phyloP scores from a whole-genome alignment of 371 early-diverging fungal species.

The Capniomyces stellatus region DNA sequence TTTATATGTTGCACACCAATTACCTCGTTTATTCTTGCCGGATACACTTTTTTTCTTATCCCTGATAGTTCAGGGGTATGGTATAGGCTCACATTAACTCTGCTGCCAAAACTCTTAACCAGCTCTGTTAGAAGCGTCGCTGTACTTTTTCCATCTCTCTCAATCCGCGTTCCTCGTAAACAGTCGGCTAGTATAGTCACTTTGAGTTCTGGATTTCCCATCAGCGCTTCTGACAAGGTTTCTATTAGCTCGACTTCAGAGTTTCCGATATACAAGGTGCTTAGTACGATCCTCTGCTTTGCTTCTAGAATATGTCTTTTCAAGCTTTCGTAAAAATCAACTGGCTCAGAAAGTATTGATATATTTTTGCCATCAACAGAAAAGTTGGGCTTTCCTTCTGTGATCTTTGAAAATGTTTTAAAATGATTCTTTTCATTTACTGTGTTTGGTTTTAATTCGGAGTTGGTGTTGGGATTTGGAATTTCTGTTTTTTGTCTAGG shows the following conservation, averaged over 20 bases:
- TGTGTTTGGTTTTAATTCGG: too few species aligned
- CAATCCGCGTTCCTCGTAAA: conserved; percentile 63
- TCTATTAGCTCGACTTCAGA: conserved; percentile 57
- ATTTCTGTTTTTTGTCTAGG: too few species aligned
- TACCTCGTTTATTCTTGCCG: conserved; percentile 76
- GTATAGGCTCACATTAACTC: conserved; percentile 52
- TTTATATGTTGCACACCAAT: conserved; percentile 91
- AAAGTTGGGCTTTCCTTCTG: neutral
- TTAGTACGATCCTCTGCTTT: conserved; percentile 50
- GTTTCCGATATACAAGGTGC: conserved; percentile 77
- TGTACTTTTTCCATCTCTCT: conserved; percentile 36
- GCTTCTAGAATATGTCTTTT: conserved; percentile 38
- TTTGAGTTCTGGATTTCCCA: conserved; percentile 29
- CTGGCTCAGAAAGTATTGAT: conserved; percentile 25
- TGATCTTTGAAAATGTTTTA: neutral
- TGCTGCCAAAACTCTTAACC: conserved; percentile 36
- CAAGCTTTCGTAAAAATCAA: conserved; percentile 27
- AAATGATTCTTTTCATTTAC: neutral
- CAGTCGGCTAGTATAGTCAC: conserved; percentile 66
- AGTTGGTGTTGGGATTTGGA: too few species aligned
- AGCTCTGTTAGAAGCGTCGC: conserved; percentile 49
- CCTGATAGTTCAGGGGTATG: conserved; percentile 71
- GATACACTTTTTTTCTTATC: conserved; percentile 44
- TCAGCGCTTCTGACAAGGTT: conserved; percentile 35
- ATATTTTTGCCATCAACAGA: neutral